phyloP scores from a whole-genome alignment of 2,329 filamentous ascomycete species.

The Fusarium euwallaceae region DNA sequence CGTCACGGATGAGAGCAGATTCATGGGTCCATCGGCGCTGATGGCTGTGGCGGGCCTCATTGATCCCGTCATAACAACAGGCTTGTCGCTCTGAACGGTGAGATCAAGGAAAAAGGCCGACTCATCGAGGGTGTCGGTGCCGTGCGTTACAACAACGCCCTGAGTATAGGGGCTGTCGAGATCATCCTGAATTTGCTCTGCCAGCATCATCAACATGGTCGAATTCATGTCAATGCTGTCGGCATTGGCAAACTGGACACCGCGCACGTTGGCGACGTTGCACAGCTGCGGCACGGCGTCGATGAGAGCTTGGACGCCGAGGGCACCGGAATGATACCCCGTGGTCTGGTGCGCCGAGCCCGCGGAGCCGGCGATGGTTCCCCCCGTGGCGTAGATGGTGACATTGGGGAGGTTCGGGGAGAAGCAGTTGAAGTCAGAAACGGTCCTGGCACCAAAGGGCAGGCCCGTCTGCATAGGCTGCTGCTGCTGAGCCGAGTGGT shows the following conservation, averaged over 20 bases:
- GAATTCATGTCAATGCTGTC: slow-evolving; percentile 63
- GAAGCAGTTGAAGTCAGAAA: slow-evolving; percentile 44
- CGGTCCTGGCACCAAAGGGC: slow-evolving; percentile 12
- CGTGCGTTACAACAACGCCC: slow-evolving; percentile 73
- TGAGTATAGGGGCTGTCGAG: slow-evolving; percentile 57
- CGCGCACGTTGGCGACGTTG: slow-evolving; percentile 67
- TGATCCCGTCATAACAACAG: slow-evolving; percentile 70
- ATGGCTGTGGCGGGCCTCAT: slow-evolving; percentile 74
- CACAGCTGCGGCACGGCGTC: slow-evolving; percentile 67
- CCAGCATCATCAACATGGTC: slow-evolving; percentile 61
- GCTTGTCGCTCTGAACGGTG: slow-evolving; percentile 68
- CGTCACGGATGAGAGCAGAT: slow-evolving; percentile 71
- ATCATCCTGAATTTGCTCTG: slow-evolving; percentile 62
- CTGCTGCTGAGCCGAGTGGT: slow-evolving; percentile 36
- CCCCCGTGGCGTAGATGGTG: slow-evolving; percentile 69
- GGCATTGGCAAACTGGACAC: slow-evolving; percentile 65
- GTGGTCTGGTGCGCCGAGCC: slow-evolving; percentile 61
- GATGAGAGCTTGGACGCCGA: slow-evolving; percentile 65
- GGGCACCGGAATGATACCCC: slow-evolving; percentile 57
- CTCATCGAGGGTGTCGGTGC: slow-evolving; percentile 75
- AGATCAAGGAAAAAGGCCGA: slow-evolving; percentile 73
- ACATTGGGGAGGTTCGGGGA: slow-evolving; percentile 61
- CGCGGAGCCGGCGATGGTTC: slow-evolving; percentile 69
- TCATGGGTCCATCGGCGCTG: slow-evolving; percentile 73
- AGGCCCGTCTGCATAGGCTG: slow-evolving; percentile 30